phyloP scores from a whole-genome alignment of 1,284 basidiomycete genomes.

The Pascua guehoae region DNA sequence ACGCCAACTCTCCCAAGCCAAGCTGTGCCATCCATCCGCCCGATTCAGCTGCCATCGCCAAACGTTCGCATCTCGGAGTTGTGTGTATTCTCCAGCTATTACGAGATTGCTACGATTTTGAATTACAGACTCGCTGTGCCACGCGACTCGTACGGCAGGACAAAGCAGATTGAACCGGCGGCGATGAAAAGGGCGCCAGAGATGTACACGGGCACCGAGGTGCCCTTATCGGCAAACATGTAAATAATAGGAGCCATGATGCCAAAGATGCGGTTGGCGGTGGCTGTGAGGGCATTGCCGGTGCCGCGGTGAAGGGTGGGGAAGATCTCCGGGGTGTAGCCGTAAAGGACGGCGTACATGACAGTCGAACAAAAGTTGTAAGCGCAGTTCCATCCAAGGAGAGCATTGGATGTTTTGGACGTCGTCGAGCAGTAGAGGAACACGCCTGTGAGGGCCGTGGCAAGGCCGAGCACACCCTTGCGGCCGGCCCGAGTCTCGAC shows the following conservation, averaged over 20 bases:
- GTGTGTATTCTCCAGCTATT: too few relatives aligned
- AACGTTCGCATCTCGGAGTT: neutral
- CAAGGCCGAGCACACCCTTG: slow-evolving; percentile 55
- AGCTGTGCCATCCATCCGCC: too few relatives aligned
- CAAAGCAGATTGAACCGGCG: slow-evolving; percentile 59
- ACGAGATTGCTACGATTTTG: slow-evolving; percentile 2
- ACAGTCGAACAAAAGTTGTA: slow-evolving; percentile 52
- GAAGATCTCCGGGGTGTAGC: slow-evolving; percentile 63
- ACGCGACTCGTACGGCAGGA: slow-evolving; percentile 68
- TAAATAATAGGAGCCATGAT: slow-evolving; percentile 37
- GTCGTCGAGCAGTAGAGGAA: slow-evolving; percentile 66
- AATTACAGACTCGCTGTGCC: slow-evolving; percentile 54
- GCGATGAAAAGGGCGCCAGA: slow-evolving; percentile 63
- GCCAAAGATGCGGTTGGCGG: slow-evolving; percentile 59
- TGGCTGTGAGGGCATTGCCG: slow-evolving; percentile 60
- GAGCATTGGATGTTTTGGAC: slow-evolving; percentile 53
- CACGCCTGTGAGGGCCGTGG: slow-evolving; percentile 56
- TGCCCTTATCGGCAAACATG: slow-evolving; percentile 38
- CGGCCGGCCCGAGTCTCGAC: slow-evolving; percentile 57
- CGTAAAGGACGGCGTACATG: slow-evolving; percentile 41
- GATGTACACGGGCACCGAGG: slow-evolving; percentile 67
- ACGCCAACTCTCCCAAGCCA: too few relatives aligned
- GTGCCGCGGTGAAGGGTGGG: slow-evolving; percentile 63
- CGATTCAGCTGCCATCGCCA: too few relatives aligned
- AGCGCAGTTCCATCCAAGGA: slow-evolving; percentile 60